Base-by-base conservation (phyloP, 2,329 filamentous ascomycete species). In the Talaromyces sp. region DNA sequence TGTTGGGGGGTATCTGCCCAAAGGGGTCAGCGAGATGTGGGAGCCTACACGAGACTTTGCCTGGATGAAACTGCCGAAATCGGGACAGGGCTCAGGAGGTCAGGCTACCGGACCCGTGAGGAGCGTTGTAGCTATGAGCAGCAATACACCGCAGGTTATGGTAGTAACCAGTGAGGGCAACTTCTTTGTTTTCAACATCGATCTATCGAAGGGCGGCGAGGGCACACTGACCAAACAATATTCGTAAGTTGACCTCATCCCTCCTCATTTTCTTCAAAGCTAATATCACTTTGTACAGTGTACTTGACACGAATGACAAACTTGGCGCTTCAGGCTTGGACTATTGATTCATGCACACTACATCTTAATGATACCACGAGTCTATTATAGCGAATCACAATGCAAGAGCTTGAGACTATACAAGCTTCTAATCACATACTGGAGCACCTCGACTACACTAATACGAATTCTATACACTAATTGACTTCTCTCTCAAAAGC, bases 111-210 rank as follows among this genome's bases (percentile, higher is more conserved):
- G 84, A 0, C 89, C 91, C 0, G 78, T 96, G 47, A 85, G 91
- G 69, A 97, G 92, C 69, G 94, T 99, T n/a, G 95, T 99, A 50
- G 94, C 95, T 9, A 96, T 99, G 89, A 97, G 92, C 75, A 95
- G 90, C 73, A 96, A 89, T 74, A 93, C 91, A 31, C 95, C 95
- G 0, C 93, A 98, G 73, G 91, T 99, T 58, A 98, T 99, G 93
- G 92, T 98, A 0, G 93, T 97, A 14, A 99, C 95, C 0, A 97
- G 90, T 71, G 95, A 99, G 75, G 95, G 95, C 10, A 90, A 90
- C 27, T 98, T 97, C 74, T 97, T 95, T 71, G 90, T 98, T 35
- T 99, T 94, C 79, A 94, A 92, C 69, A 93, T 99, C 63, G 93
- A 99, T 75, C 87, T 99, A 82, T 93, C 96, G 71, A 91, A 91